Evolutionary conservation across 2,329 filamentous ascomycete species (phyloP), one percentile per base, ranked within the genome.

Genomic region (Endothia cerciana): DNA sequence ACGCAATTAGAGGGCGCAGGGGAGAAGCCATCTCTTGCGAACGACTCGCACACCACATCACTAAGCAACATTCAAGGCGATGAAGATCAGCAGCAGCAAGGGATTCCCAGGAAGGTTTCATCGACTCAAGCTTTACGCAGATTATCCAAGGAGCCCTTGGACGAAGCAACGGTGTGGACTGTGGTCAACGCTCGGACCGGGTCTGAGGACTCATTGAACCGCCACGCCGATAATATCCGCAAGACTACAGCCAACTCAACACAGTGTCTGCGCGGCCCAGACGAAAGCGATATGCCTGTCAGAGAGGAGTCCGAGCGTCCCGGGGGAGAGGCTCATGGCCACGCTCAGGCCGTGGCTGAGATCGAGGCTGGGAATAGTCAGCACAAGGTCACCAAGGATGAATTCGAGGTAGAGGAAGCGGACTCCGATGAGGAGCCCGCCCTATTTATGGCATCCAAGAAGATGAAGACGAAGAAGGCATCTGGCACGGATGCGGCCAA

Each of bases 111-210:
- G 65, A 78, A 75, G 58, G 73, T 78, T 8, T 78, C 77, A 2
- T 78, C 77, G 3, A 77, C 77, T 15, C 76, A 78, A 64, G 75
- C 73, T n/a, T 66, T 78, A 41, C 76, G 75, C 49, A 75, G 73
- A 2, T 71, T 78, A 10, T 74, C 76, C n/a, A 75, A 76, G 45
- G 73, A 71, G 47, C 76, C 77, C 5, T 62, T 78, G 15, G 77
- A 78, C 49, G 75, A 75, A 28, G 75, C 74, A 25, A 71, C 72
- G 7, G 71, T 67, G 19, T 78, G 76, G 77, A 77, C 74, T 5
- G 72, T 75, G 2, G 75, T 77, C 28, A 74, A 77, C 38, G 28
- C 67, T 36, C 49, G 60, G 17, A 25, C 45, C 17, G 25, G 22
- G 40, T 33, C 43, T 13, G 22, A 60, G 41, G 40, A 33, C 4